phyloP scores from a whole-genome alignment of 306 rosid species.

The Potentilla sterilis region DNA sequence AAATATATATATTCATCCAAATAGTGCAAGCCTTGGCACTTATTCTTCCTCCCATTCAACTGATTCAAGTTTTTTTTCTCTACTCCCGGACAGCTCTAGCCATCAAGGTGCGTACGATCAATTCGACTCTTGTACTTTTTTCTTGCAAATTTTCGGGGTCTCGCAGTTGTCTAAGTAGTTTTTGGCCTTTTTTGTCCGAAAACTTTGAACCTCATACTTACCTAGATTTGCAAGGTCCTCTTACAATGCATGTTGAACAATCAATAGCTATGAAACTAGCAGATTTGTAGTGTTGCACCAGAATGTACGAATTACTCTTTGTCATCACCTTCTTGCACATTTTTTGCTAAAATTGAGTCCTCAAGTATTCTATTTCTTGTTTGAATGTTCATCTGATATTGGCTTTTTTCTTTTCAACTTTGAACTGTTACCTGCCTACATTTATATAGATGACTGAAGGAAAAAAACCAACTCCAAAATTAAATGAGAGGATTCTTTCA shows the following conservation, averaged over 20 bases:
- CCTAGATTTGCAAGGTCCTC: not conserved
- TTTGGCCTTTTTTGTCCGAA: not conserved
- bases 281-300: not conserved
- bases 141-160: not conserved
- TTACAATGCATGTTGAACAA: not conserved
- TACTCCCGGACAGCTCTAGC: not conserved
- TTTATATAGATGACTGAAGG: slow-evolving; percentile 52
- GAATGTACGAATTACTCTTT: not conserved
- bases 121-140: not conserved
- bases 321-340: not conserved
- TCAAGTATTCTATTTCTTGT: not conserved
- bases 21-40: not conserved
- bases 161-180: not conserved
- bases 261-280: not conserved
- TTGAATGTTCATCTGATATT: not conserved
- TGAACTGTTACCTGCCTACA: not conserved
- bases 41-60: not conserved
- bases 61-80: not conserved
- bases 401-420: not conserved
- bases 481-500: slow-evolving; percentile 94
- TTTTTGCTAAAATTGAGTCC: not conserved
- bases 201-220: not conserved
- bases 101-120: slow-evolving; percentile 17
- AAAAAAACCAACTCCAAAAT: slow-evolving; percentile 36
- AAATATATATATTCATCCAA: not conserved